A percentile compares a stretch with the other conserved stretches of the same genome.
phyloP scores from a whole-genome alignment of 1,284 basidiomycete species.

The Naganishia liquefaciens region DNA sequence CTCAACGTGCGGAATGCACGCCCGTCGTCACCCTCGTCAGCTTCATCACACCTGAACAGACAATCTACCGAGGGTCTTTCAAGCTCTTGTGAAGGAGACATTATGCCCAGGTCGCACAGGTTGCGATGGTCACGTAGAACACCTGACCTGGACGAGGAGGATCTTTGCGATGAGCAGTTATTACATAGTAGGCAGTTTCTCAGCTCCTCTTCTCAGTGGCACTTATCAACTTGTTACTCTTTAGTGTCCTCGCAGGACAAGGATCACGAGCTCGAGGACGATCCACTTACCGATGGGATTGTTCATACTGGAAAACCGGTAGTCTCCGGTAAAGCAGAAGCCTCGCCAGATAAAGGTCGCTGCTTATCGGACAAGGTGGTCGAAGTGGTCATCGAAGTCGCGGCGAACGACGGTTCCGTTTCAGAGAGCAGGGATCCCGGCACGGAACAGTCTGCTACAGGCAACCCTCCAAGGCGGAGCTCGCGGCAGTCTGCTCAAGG shows the following conservation, averaged over 20 bases:
- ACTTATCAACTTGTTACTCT: no score
- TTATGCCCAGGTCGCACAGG: no score
- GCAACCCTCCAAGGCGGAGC: not conserved
- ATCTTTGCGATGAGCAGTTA: constrained; percentile 13
- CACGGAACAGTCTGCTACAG: not conserved
- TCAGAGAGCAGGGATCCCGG: no score
- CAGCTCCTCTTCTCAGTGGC: not conserved
- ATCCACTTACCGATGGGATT: not conserved
- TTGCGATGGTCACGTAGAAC: not conserved
- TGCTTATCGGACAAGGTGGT: constrained; percentile 1
- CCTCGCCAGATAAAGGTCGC: constrained; percentile 6
- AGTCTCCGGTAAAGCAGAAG: no score
- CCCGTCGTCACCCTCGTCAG: constrained; percentile 16
- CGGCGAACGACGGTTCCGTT: no score
- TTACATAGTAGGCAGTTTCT: constrained; percentile 1
- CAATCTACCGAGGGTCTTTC: constrained; percentile 9
- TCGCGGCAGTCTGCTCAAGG: not conserved
- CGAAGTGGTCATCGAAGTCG: constrained; percentile 21
- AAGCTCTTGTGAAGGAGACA: constrained; percentile 3
- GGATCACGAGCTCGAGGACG: no score
- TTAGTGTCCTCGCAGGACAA: not conserved
- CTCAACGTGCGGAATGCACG: not conserved
- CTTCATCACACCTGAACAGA: constrained; percentile 13
- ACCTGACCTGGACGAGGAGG: constrained; percentile 9
- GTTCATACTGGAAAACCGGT: no score